Percentiles rank a stretch among this genome's conserved stretches.
Evolutionary conservation across 768 basidiomycete species (phyloP).

Genomic region (Clavaria fumosa): DNA sequence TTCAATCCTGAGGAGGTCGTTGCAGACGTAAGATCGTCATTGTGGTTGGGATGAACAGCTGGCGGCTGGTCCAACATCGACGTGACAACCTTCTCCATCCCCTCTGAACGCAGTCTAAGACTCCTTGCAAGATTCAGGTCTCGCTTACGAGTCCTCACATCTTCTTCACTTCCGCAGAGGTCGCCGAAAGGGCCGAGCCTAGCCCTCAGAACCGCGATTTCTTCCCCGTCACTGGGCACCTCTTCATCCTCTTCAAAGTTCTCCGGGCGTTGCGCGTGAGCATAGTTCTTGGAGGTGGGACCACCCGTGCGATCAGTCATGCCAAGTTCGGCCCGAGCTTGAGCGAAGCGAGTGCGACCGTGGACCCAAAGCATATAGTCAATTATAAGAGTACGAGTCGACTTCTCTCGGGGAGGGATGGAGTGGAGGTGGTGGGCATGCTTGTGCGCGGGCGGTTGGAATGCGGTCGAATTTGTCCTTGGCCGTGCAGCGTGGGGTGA

Average conservation of each 20-base stretch:
- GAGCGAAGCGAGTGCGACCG: constrained; percentile 64
- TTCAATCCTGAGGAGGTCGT: constrained; percentile 34
- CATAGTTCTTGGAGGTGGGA: constrained; percentile 39
- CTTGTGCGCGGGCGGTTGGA: constrained; percentile 77
- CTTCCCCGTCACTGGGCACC: constrained; percentile 48
- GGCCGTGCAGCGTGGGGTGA: too few relatives aligned
- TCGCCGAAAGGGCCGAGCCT: constrained; percentile 29
- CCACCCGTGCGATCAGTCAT: constrained; percentile 76
- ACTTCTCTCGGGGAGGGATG: constrained; percentile 78
- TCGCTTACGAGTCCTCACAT: constrained; percentile 37
- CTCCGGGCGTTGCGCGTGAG: constrained; percentile 55
- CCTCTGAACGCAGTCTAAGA: constrained; percentile 60
- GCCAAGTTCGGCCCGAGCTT: constrained; percentile 72
- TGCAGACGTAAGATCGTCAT: constrained; percentile 36
- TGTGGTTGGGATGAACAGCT: constrained; percentile 38
- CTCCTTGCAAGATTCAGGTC: constrained; percentile 46
- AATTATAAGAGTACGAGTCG: constrained; percentile 75
- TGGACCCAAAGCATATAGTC: constrained; percentile 84
- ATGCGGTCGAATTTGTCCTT: too few relatives aligned
- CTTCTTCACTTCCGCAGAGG: constrained; percentile 41
- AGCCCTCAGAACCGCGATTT: constrained; percentile 32
- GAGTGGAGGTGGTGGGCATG: constrained; percentile 81
- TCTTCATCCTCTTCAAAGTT: constrained; percentile 67
- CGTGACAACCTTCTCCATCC: constrained; percentile 67
- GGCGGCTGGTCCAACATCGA: constrained; percentile 75